Conservation (phyloP, 2,329 filamentous ascomycete species). For the Ceratocystis papillata region DNA sequence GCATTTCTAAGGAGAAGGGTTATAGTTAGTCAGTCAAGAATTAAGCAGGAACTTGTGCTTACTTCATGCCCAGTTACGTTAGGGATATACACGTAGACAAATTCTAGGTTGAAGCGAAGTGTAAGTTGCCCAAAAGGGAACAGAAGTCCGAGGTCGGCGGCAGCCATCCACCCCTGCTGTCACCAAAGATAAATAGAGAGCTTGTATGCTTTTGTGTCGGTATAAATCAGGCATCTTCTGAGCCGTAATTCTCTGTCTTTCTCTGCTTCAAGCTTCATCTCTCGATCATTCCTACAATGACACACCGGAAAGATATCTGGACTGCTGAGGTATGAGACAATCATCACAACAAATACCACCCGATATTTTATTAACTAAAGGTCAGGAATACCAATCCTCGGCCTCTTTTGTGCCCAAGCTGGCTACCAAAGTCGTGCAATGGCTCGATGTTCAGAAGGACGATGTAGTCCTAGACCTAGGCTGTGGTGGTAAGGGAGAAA, state of each 20-base stretch:
- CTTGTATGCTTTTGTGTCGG: not conserved
- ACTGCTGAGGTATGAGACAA: conserved; percentile 32
- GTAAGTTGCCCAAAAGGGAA: conserved; percentile 17
- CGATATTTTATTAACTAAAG: not conserved
- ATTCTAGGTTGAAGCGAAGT: not conserved
- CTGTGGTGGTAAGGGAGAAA: conserved; percentile 42
- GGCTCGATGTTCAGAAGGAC: conserved; percentile 47
- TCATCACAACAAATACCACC: not conserved
- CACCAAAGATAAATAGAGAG: not conserved
- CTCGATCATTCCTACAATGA: not conserved
- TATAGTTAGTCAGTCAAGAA: conserved; percentile 13
- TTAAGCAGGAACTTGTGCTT: not conserved
- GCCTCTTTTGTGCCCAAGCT: conserved; percentile 55
- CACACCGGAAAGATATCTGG: conserved; percentile 32
- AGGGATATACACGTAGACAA: not conserved
- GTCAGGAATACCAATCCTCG: conserved; percentile 47
- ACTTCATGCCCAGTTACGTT: not conserved
- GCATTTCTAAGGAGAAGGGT: conserved; percentile 2
- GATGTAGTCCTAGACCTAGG: conserved; percentile 53
- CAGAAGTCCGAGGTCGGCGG: conserved; percentile 26
- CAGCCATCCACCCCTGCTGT: not conserved
- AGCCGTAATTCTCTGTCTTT: not conserved
- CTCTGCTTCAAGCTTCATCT: not conserved
- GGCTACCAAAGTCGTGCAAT: conserved; percentile 46
- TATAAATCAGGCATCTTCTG: too few species aligned